Conservation (phyloP, 805 yeast species). For the Saitoella complicata region DNA sequence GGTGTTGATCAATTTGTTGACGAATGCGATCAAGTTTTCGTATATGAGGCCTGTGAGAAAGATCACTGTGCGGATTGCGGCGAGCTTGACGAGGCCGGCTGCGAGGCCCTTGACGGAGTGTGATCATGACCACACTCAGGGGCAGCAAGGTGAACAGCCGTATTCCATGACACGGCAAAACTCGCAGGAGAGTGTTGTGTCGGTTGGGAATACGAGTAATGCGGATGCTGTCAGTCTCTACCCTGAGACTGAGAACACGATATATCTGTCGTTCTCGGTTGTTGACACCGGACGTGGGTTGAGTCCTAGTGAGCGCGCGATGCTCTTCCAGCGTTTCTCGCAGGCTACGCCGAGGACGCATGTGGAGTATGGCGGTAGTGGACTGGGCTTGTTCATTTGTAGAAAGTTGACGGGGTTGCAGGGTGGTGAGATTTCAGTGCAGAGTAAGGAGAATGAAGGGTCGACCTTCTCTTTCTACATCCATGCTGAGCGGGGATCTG, state of each 20-base stretch:
- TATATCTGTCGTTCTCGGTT: slow-evolving; percentile 39
- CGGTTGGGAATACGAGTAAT: background rate
- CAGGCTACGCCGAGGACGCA: slow-evolving; percentile 88
- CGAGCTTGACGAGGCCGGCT: slow-evolving; percentile 7
- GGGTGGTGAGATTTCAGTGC: slow-evolving; percentile 68
- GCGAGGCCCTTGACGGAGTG: background rate
- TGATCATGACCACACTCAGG: background rate
- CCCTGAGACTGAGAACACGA: background rate
- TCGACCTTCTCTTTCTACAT: slow-evolving; percentile 69
- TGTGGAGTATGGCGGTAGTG: slow-evolving; percentile 81
- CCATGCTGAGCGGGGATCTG: slow-evolving; percentile 19
- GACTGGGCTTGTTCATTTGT: slow-evolving; percentile 79
- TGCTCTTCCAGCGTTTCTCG: slow-evolving; percentile 91
- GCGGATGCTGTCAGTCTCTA: background rate
- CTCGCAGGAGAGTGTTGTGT: background rate
- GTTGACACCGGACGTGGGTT: slow-evolving; percentile 91
- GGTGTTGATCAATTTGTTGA: slow-evolving; percentile 79
- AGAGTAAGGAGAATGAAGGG: slow-evolving; percentile 66
- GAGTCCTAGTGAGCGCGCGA: slow-evolving; percentile 59
- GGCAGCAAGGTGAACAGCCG: no score
- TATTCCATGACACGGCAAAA: no score
- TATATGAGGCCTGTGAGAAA: slow-evolving; percentile 27
- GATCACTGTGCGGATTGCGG: slow-evolving; percentile 8
- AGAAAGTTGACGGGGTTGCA: slow-evolving; percentile 78
- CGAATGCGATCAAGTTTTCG: slow-evolving; percentile 77